Percentiles rank a stretch among this genome's conserved stretches.
Conservation (phyloP, 2,329 filamentous ascomycete species). For the Boeremia exigua region DNA sequence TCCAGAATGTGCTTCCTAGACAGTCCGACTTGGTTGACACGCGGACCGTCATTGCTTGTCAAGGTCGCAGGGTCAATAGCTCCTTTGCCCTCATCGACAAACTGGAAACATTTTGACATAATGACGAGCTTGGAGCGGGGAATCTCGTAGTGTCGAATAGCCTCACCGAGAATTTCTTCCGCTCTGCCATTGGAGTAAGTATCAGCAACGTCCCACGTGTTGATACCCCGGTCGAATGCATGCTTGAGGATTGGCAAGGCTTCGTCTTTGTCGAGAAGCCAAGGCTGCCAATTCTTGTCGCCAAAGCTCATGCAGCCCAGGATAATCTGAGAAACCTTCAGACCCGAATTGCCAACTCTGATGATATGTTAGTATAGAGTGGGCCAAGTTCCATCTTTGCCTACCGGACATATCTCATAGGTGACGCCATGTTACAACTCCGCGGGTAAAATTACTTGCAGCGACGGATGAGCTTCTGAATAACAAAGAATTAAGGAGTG, state of each 20-base stretch:
- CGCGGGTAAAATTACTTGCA: too few species aligned
- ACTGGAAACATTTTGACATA: conserved; percentile 33
- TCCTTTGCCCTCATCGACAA: not conserved
- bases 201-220: conserved; percentile 52
- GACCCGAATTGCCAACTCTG: conserved; percentile 39
- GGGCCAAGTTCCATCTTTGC: too few species aligned
- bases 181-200: conserved; percentile 36
- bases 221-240: conserved; percentile 52
- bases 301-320: conserved; percentile 32
- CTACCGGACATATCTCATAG: too few species aligned
- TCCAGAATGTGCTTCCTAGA: conserved; percentile 52
- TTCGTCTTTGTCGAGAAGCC: conserved; percentile 42
- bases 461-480: too few species aligned
- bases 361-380: too few species aligned
- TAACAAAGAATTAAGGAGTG: too few species aligned
- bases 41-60: conserved; percentile 22
- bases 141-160: conserved; percentile 34
- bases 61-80: not conserved
- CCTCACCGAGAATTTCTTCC: conserved; percentile 39
- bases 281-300: not conserved
- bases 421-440: too few species aligned
- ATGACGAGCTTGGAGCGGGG: conserved; percentile 40
- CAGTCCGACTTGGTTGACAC: conserved; percentile 47
- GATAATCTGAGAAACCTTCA: conserved; percentile 48
- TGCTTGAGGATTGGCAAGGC: conserved; percentile 49